Evolutionary conservation across 2,329 filamentous ascomycete genomes (phyloP).

Genomic region (Trichophyton simii): DNA sequence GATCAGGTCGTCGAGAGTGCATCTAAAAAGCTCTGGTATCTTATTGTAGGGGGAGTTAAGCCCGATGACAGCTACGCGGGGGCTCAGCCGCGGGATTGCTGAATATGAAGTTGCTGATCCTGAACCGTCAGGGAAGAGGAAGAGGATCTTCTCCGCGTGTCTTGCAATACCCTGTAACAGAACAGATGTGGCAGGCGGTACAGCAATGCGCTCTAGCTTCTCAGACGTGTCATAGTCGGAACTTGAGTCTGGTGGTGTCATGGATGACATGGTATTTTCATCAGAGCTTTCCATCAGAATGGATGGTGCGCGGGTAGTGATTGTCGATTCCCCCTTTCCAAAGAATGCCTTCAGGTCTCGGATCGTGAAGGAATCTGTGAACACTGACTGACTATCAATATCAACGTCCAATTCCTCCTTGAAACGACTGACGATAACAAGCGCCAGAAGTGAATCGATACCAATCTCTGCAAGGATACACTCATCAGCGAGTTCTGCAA

Average conservation of each 20-base stretch:
- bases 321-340: background rate
- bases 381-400: conserved; percentile 20
- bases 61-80: conserved; percentile 39
- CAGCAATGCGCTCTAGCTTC: background rate
- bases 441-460: conserved; percentile 11
- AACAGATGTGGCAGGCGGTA: conserved; percentile 20
- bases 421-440: conserved; percentile 6
- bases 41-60: conserved; percentile 63
- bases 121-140: conserved; percentile 38
- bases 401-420: conserved; percentile 24
- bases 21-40: conserved; percentile 51
- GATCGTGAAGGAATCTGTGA: background rate
- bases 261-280: background rate
- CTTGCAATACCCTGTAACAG: conserved; percentile 37
- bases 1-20: conserved; percentile 53
- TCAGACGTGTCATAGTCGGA: background rate
- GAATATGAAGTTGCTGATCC: conserved; percentile 36
- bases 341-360: background rate
- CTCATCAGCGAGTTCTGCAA: conserved; percentile 8
- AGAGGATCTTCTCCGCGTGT: conserved; percentile 21
- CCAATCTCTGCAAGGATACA: conserved; percentile 9
- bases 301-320: background rate
- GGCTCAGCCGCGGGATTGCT: conserved; percentile 27
- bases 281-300: background rate
- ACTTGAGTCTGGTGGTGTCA: background rate